Percentiles rank a stretch among this genome's conserved stretches.
Evolutionary conservation across 805 yeast species (phyloP).

Genomic region (Yarrowia hollandica): DNA sequence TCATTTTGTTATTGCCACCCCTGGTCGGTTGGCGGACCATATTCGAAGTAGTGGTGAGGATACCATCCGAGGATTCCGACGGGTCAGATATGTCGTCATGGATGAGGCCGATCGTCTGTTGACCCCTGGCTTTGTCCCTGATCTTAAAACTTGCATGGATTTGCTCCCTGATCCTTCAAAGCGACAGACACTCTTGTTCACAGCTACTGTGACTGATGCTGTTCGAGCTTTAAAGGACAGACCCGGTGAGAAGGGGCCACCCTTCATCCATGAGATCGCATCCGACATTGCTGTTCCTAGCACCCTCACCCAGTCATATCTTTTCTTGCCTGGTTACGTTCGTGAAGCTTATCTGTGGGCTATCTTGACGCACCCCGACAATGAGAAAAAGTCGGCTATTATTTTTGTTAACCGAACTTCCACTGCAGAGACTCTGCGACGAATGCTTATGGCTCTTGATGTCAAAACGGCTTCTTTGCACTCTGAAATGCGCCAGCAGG

Average conservation of each 20-base stretch:
- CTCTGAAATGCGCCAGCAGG: conserved; percentile 91
- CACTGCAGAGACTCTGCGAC: conserved; percentile 83
- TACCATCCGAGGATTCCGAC: conserved; percentile 71
- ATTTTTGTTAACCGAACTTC: conserved; percentile 88
- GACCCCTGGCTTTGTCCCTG: conserved; percentile 78
- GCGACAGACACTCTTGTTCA: conserved; percentile 87
- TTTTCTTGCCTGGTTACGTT: conserved; percentile 82
- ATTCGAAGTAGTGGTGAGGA: conserved; percentile 86
- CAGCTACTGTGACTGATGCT: conserved; percentile 94
- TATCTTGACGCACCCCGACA: conserved; percentile 61
- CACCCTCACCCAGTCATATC: conserved; percentile 61
- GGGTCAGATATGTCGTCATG: conserved; percentile 77
- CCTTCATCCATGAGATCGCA: conserved; percentile 73
- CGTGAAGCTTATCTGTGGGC: conserved; percentile 84
- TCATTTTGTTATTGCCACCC: conserved; percentile 94
- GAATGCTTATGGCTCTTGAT: conserved; percentile 71
- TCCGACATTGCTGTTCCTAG: conserved; percentile 76
- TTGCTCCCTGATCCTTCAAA: conserved; percentile 67
- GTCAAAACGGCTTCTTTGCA: conserved; percentile 86
- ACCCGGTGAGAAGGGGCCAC: conserved; percentile 58
- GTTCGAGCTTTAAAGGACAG: conserved; percentile 75
- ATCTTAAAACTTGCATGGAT: conserved; percentile 68
- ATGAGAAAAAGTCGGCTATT: conserved; percentile 67
- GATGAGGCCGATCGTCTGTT: conserved; percentile 96
- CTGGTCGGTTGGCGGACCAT: conserved; percentile 94